Base-by-base conservation (phyloP, 306 rosid species). In the Vigna radiata region DNA sequence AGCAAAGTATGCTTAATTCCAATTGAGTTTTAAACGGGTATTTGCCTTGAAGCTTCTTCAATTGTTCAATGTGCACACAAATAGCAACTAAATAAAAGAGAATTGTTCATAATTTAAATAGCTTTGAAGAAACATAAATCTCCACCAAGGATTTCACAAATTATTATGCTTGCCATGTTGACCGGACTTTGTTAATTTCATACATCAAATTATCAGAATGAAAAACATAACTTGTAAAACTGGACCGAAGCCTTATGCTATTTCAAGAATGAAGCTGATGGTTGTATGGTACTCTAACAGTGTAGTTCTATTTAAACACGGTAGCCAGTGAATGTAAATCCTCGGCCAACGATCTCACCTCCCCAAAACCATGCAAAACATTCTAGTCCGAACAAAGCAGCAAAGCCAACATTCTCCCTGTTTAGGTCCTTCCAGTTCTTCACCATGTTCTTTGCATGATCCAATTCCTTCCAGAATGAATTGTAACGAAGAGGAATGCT, bases 321-420 rank as follows among this genome's bases (percentile, higher is more conserved):
- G 72, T 85, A 89, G 65, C 93, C 90, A 0, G 88, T 79, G 79
- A 89, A 54, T 54, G 89, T 85, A 71, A 84, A 80, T 62, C 90
- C 87, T 70, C 91, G 79, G 17, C 91, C 89, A 0, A 85, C 47
- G 67, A 89, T 74, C 81, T 85, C 85, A 65, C 90, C 89, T 7
- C 80, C 86, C 48, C 83, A 89, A 70, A 77, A 85, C 90, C 90
- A 89, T 7, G 86, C 84, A 70, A 63, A 85, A 79, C 90, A 89
- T 71, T 86, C 93, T 1, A 85, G 55, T 61, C 85, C 87, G 54
- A 86, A 85, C 74, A 86, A 78, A 69, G 83, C 89, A 81, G 43
- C 85, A 46, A 39, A 16, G 36, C 85, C 83, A 52, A 62, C 78
- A 50, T 78, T 83, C 47, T 85, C 85, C 53, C 83, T 56, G 33